These are phyloP conservation scores for Spizellomyces sp. DNA, from an alignment of 192 early-diverging fungal genomes.

Conservation along the genomic window DNA sequence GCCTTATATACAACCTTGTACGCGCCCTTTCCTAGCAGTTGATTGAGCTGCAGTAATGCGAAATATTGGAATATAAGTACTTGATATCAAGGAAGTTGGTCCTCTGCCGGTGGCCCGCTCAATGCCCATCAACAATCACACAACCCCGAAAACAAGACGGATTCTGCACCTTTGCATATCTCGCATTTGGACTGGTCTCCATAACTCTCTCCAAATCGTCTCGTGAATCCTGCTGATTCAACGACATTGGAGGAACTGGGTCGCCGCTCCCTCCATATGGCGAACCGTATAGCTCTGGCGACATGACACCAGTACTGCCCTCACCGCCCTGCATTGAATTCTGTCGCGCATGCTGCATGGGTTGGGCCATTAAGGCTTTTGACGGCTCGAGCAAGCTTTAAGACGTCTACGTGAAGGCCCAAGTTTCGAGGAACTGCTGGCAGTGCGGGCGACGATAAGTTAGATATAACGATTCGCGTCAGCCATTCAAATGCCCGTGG, in stretches of 20 bases:
- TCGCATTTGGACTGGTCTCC: conserved; percentile 46
- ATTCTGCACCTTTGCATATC: conserved; percentile 48
- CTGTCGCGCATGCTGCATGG: conserved; percentile 24
- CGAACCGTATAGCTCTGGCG: conserved; percentile 33
- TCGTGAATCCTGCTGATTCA: conserved; percentile 22
- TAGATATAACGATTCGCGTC: no score
- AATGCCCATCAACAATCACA: neutral
- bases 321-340: conserved; percentile 11
- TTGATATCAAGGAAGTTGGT: neutral
- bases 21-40: conserved; percentile 53
- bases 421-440: no score
- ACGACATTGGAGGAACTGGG: conserved; percentile 28
- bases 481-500: no score
- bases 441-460: no score
- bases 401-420: no score
- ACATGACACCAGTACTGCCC: neutral
- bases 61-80: neutral
- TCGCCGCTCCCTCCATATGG: conserved; percentile 26
- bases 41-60: conserved; percentile 40
- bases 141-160: neutral
- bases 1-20: conserved; percentile 60
- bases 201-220: conserved; percentile 41
- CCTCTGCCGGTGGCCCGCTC: neutral
- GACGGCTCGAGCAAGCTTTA: no score
- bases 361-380: no score